Evolutionary conservation across 345 rosid genomes (phyloP).

Genomic region (Gossypium stocksii): DNA sequence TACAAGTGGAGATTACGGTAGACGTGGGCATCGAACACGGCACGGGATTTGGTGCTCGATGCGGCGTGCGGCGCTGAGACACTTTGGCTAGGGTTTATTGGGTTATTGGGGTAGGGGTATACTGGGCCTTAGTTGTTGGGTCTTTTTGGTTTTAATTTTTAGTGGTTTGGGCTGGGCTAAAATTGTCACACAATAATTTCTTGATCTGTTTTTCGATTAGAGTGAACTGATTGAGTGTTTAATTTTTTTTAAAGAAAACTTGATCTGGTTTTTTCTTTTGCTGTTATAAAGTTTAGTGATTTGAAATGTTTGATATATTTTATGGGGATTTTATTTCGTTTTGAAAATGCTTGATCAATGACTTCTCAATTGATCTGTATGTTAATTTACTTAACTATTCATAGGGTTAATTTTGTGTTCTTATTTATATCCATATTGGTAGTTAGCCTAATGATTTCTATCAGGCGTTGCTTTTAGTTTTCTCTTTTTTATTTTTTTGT

Average conservation of each 20-base stretch:
- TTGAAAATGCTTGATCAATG: not conserved
- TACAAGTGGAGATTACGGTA: no score
- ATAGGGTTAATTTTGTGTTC: not conserved
- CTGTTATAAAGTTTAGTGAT: not conserved
- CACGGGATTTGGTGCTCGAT: no score
- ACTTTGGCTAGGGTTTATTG: no score
- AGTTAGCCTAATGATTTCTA: not conserved
- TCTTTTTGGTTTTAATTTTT: no score
- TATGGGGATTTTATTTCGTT: not conserved
- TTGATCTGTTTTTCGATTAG: not conserved
- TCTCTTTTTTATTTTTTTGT: not conserved
- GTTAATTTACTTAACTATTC: not conserved
- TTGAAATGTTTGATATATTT: not conserved
- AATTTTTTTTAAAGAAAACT: not conserved
- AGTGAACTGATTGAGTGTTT: not conserved
- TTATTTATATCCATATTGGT: not conserved
- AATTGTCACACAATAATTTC: no score
- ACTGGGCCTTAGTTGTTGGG: no score
- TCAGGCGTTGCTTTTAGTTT: not conserved
- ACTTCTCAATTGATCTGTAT: not conserved
- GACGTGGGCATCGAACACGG: no score
- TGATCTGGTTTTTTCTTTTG: not conserved
- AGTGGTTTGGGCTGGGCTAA: no score
- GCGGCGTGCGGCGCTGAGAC: no score
- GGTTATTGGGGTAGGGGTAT: no score